These are phyloP conservation scores for Mrakia frigida DNA, from an alignment of 768 basidiomycete species.

Conservation along the genomic window DNA sequence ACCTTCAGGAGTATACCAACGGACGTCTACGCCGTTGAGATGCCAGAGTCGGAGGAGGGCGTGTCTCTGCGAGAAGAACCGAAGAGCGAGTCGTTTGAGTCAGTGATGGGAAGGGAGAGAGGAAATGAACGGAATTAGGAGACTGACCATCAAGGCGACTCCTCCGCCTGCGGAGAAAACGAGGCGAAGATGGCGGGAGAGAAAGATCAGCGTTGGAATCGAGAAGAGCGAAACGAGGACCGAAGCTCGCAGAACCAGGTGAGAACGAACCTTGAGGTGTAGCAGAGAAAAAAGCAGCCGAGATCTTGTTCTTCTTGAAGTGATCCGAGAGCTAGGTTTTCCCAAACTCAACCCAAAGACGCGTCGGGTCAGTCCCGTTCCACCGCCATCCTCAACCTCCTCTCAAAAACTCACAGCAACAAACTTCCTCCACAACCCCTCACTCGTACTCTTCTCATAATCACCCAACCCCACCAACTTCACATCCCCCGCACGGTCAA, in stretches of 20 bases:
- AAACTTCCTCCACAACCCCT: constrained; percentile 33
- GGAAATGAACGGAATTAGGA: not conserved
- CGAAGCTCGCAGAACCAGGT: not conserved
- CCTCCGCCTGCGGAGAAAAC: constrained; percentile 56
- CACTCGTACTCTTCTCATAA: constrained; percentile 55
- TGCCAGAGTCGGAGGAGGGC: constrained; percentile 78
- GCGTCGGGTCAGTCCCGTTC: constrained; percentile 2
- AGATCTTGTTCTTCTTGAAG: constrained; percentile 76
- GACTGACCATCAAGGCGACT: constrained; percentile 77
- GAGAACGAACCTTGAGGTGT: constrained; percentile 73
- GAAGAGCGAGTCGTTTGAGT: not conserved
- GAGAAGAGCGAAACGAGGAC: not conserved
- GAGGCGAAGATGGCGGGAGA: not conserved
- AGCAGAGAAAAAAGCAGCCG: constrained; percentile 89
- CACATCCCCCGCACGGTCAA: constrained; percentile 80
- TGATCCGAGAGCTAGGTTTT: constrained; percentile 81
- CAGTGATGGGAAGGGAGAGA: not conserved
- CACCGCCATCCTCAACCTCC: not conserved
- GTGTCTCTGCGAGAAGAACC: constrained; percentile 53
- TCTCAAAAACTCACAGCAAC: not conserved
- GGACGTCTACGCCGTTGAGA: constrained; percentile 66
- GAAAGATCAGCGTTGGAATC: not conserved
- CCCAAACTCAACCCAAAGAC: constrained; percentile 47
- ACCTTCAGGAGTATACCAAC: constrained; percentile 61
- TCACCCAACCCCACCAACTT: constrained; percentile 71